Percentiles rank a stretch among this genome's conserved stretches.
phyloP scores from a whole-genome alignment of 352 stramenopile species.

The Globisporangium carolinianum region DNA sequence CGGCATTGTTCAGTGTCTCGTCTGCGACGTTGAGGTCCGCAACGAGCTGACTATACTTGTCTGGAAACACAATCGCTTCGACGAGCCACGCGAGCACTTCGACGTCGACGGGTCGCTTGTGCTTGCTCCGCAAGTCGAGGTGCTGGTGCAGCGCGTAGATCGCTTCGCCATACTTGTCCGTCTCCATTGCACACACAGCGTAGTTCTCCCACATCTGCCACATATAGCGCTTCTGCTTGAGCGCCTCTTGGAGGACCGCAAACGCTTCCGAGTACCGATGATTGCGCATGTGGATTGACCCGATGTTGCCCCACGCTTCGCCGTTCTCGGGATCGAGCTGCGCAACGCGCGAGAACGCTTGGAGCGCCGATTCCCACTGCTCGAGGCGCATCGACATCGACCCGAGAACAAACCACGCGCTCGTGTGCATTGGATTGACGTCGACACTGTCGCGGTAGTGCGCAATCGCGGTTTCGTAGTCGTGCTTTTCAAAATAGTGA shows the following conservation, averaged over 20 bases:
- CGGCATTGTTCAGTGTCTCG: conserved; percentile 13
- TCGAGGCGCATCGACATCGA: conserved; percentile 87
- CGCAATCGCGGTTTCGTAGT: conserved; percentile 62
- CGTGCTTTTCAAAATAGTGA: conserved; percentile 84
- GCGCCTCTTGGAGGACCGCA: conserved; percentile 72
- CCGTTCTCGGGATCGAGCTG: conserved; percentile 92
- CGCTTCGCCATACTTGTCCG: conserved; percentile 60
- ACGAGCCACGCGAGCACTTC: conserved; percentile 80
- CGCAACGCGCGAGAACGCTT: conserved; percentile 90
- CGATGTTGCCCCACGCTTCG: conserved; percentile 94
- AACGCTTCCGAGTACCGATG: conserved; percentile 74
- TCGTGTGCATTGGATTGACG: conserved; percentile 87
- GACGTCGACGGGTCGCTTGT: conserved; percentile 68
- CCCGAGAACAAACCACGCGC: conserved; percentile 92
- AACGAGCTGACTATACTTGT: conserved; percentile 34
- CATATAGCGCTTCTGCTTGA: conserved; percentile 89
- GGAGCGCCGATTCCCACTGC: conserved; percentile 80
- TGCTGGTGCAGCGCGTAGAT: conserved; percentile 84
- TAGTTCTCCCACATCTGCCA: conserved; percentile 94
- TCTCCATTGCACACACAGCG: conserved; percentile 71
- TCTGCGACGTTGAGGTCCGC: conserved; percentile 21
- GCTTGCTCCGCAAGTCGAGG: conserved; percentile 72
- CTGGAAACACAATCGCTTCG: conserved; percentile 65
- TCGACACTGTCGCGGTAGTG: conserved; percentile 83
- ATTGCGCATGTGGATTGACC: conserved; percentile 88